Evolutionary conservation across 352 stramenopile species (phyloP).

Genomic region (Globisporangium viniferum): DNA sequence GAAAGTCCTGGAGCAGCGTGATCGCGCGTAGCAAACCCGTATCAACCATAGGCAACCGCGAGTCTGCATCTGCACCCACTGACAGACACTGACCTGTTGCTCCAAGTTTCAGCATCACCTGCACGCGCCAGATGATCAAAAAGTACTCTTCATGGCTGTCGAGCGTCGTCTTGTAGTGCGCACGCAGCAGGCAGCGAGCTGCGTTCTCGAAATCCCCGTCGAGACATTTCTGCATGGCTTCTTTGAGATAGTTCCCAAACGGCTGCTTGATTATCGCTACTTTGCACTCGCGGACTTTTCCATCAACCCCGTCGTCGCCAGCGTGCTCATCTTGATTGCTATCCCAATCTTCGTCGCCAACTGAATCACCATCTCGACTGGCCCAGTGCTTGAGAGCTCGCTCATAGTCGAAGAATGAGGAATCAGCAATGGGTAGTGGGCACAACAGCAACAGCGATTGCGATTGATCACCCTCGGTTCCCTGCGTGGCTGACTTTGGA

Average conservation of each 20-base stretch:
- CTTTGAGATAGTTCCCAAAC: conserved; percentile 19
- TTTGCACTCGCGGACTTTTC: conserved; percentile 3
- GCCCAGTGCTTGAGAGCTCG: conserved; percentile 27
- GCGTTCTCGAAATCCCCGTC: conserved; percentile 21
- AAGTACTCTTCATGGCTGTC: conserved; percentile 57
- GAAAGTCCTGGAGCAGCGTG: conserved; percentile 32
- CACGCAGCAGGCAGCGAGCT: conserved; percentile 31
- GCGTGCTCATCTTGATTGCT: conserved; percentile 11
- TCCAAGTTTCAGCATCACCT: conserved; percentile 25
- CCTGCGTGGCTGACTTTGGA: neutral
- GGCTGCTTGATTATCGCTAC: conserved; percentile 1
- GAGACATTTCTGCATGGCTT: conserved; percentile 20
- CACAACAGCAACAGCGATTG: conserved; percentile 2
- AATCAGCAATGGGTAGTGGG: conserved; percentile 33
- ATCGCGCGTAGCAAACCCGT: conserved; percentile 20
- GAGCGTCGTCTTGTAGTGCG: conserved; percentile 46
- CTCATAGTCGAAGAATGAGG: conserved; percentile 38
- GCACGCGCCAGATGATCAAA: conserved; percentile 38
- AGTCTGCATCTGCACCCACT: neutral
- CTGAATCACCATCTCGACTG: neutral
- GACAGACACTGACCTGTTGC: neutral
- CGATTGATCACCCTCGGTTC: neutral
- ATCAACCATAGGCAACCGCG: neutral
- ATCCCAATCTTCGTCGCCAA: conserved; percentile 14
- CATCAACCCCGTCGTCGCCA: neutral